These are phyloP conservation scores for Gomphus sp. DNA, from an alignment of 1,284 basidiomycete genomes.

Conservation along the genomic window DNA sequence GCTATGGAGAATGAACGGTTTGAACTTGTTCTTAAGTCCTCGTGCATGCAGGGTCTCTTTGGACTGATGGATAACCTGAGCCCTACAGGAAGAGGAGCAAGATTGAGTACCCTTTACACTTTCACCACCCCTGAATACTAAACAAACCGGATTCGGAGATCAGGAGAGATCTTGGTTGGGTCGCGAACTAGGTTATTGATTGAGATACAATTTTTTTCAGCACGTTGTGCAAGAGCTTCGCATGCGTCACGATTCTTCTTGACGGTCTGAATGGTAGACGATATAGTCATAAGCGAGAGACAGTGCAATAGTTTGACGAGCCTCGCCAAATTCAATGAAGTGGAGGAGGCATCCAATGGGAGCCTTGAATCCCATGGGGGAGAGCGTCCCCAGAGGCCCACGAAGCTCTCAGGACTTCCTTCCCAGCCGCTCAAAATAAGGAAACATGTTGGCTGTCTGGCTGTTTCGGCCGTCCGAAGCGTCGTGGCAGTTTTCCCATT, in stretches of 20 bases:
- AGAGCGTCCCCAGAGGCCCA: not conserved
- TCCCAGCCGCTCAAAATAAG: not conserved
- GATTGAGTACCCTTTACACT: too few species aligned
- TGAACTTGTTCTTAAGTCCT: not conserved
- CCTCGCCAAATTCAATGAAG: not conserved
- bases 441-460: not conserved
- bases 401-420: not conserved
- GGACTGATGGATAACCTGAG: not conserved
- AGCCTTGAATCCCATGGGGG: not conserved
- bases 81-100: not conserved
- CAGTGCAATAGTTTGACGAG: not conserved
- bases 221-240: not conserved
- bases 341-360: not conserved
- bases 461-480: not conserved
- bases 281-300: not conserved
- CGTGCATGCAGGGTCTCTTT: not conserved
- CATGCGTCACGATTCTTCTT: not conserved
- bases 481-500: not conserved
- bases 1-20: not conserved
- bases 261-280: not conserved
- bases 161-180: not conserved
- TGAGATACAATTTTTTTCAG: not conserved
- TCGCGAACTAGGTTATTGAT: not conserved
- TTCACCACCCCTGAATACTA: not conserved
- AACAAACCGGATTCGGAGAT: not conserved